Base-by-base conservation (phyloP, 345 rosid genomes). In the Laguncularia racemosa region DNA sequence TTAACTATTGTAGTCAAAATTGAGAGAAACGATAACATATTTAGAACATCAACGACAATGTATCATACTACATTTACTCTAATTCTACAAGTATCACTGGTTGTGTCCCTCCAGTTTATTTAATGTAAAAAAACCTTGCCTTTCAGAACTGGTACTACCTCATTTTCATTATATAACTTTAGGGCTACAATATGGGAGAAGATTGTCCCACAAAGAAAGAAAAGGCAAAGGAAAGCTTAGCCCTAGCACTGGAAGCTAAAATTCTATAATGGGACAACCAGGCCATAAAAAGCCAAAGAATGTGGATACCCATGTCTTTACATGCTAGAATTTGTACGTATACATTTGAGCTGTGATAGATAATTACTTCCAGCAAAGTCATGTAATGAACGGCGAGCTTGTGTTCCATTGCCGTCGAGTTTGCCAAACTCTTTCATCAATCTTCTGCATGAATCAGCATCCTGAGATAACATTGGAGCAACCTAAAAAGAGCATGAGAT, bases 281-380 rank as follows among this genome's bases (percentile, higher is more conserved):
- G 40, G 40, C 40, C 40, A 40, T 12, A 21, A n/a, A 46, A 21
- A 43, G 19, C 23, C 54, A 51, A 55, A 55, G 3, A 50, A 50
- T 14, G 21, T 5, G 46, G 14, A 64, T 18, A 12, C 23, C 17
- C 49, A 21, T 52, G 65, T 70, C 70, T 52, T 53, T 60, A 55
- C 56, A 46, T n/a, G 44, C 46, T 56, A 21, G 69, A 63, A 49
- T 64, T 69, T 21, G 76, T 84, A 59, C 71, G 86, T 52, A 89
- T 88, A 67, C 76, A 87, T 71, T 79, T 69, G 21, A 93, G 91
- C 15, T 46, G 76, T 46, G 82, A 75, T 62, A 93, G 57, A 75
- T 89, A 93, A 69, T 82, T 81, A 71, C 73, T 81, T 76, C 84
- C 97, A 16, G 96, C 97, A 71, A 93, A 85, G 71, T 93, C 99